These are phyloP conservation scores for Leptographium lundbergii DNA, from an alignment of 2,329 filamentous ascomycete species.

Conservation along the genomic window DNA sequence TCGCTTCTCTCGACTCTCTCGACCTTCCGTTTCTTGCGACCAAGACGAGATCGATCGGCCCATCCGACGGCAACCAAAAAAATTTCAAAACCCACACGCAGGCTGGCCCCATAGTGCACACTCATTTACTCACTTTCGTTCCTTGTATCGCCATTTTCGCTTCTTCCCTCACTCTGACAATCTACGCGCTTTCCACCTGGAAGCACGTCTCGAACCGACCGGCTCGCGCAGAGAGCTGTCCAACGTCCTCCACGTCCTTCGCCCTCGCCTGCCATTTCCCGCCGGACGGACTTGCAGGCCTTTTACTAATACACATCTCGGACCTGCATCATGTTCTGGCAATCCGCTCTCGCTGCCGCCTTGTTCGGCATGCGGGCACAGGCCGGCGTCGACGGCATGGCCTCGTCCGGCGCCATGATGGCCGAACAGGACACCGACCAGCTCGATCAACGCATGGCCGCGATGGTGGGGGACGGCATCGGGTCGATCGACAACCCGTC, in stretches of 20 bases:
- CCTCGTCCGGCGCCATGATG: constrained; percentile 14
- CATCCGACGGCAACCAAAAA: not conserved
- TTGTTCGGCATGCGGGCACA: constrained; percentile 23
- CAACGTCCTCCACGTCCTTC: not conserved
- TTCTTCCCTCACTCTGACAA: not conserved
- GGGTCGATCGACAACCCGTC: constrained; percentile 5
- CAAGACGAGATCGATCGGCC: not conserved
- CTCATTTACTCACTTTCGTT: not conserved
- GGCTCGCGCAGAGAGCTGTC: not conserved
- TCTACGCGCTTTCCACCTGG: too few relatives aligned
- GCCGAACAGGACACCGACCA: constrained; percentile 12
- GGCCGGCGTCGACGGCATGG: constrained; percentile 19
- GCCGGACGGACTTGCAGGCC: constrained; percentile 10
- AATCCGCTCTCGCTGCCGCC: constrained; percentile 20
- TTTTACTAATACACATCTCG: not conserved
- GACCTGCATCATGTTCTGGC: constrained; percentile 23
- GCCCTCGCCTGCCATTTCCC: not conserved
- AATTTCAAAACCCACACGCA: not conserved
- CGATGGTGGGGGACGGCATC: constrained; percentile 12
- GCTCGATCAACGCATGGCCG: constrained; percentile 19
- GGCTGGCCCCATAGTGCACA: not conserved
- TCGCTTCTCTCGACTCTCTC: not conserved
- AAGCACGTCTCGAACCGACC: not conserved
- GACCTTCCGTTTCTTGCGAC: not conserved
- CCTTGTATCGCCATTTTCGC: not conserved